A percentile compares a stretch with the other conserved stretches of the same genome.
These are phyloP conservation scores for Phragmites australis DNA, from an alignment of 176 grass and related monocot species.

Conservation along the genomic window DNA sequence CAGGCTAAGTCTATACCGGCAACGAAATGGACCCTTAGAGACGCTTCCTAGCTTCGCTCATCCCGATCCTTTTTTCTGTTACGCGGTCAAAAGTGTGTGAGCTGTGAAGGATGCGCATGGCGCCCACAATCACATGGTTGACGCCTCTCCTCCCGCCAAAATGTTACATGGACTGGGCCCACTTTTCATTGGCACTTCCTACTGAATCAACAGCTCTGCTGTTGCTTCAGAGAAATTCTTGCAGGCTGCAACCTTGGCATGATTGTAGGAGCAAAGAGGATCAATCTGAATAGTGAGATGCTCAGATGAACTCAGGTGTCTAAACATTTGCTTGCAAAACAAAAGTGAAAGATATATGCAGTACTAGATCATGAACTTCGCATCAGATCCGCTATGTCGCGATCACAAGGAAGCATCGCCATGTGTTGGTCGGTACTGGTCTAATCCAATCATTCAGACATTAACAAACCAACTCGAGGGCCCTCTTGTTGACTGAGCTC, in stretches of 20 bases:
- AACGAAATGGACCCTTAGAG: no score
- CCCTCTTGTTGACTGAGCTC: conserved; percentile 25
- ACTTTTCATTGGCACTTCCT: not conserved
- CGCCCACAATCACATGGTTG: conserved; percentile 10
- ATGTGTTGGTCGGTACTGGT: conserved; percentile 41
- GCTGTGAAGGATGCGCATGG: not conserved
- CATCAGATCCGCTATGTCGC: conserved; percentile 27
- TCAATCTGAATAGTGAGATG: not conserved
- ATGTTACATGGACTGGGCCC: not conserved
- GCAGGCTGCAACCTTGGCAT: not conserved
- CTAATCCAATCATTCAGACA: conserved; percentile 45
- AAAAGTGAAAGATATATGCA: not conserved
- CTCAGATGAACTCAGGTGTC: not conserved
- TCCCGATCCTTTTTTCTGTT: conserved; percentile 16
- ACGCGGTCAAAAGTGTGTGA: conserved; percentile 14
- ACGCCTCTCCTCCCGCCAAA: not conserved
- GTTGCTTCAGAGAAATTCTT: not conserved
- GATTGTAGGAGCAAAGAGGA: not conserved
- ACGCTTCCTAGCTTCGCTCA: not conserved
- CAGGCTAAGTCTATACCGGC: no score
- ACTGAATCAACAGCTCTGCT: not conserved
- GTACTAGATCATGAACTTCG: not conserved
- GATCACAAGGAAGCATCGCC: conserved; percentile 34
- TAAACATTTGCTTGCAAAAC: not conserved
- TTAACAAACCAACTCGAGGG: not conserved